Base-by-base conservation (phyloP, 768 basidiomycete genomes). In the Pholiota molesta region DNA sequence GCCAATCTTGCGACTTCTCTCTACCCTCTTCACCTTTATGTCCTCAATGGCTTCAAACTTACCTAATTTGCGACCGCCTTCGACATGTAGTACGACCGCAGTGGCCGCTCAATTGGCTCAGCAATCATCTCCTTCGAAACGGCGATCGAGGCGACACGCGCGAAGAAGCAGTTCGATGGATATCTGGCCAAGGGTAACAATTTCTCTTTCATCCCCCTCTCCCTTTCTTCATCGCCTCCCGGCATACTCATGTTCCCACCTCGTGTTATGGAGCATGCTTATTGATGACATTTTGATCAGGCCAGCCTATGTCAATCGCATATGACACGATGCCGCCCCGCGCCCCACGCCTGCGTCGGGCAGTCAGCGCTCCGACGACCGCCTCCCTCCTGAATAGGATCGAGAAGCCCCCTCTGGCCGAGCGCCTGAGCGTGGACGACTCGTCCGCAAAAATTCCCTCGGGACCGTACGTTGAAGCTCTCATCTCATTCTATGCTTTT, bases 51-150 rank as follows among this genome's bases (percentile, higher is more conserved):
- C 71, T 71, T 72, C 75, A 74, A 57, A 63, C 59, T 65, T 63
- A 57, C 60, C 56, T 56, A 60, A 49, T 10, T 49, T 49, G 47
- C 47, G 47, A 37, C 49, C 53, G 45, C 44, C 52, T 62, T 53
- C 53, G 44, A 71, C 62, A 49, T 66, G 78, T 85, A 97, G 95
- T 97, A 95, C 81, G 95, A 97, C 79, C 89, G 91, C 73, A 96
- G 95, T 69, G 95, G 95, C 67, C 91, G 95, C 73, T 97, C 95
- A 51, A 87, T 85, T 19, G 95, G 95, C 62, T 82, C 86, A 67
- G 95, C 91, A 61, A 84, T 87, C 67, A 79, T 97, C 72, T 82
- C 87, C 9, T 97, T 88, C 77, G 90, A 93, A 76, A 92, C 88
- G 2, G 68, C 83, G 17, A 81, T 83, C 58, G 92, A 97, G 73